phyloP scores from a whole-genome alignment of 2,329 filamentous ascomycete species.

The Pestalotiopsis sp. region DNA sequence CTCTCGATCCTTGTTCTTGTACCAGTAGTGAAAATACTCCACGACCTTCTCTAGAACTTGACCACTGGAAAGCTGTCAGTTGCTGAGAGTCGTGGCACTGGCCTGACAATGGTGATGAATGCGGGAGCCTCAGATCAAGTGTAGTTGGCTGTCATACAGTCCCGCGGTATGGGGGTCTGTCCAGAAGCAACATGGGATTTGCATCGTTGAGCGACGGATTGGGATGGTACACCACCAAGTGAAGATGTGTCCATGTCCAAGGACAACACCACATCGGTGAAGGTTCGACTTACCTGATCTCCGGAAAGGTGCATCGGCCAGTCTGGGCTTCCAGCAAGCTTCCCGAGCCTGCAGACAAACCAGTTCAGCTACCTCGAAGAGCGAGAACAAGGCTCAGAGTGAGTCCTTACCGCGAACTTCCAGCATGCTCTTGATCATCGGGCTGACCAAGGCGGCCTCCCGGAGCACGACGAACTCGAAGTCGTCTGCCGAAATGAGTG shows the following conservation, averaged over 20 bases:
- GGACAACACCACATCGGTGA: not conserved
- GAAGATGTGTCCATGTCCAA: not conserved
- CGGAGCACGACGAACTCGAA: constrained; percentile 77
- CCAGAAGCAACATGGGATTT: constrained; percentile 41
- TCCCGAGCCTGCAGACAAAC: constrained; percentile 6
- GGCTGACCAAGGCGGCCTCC: constrained; percentile 70
- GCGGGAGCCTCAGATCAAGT: constrained; percentile 63
- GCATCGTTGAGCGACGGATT: constrained; percentile 36
- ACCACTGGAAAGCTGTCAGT: constrained; percentile 50
- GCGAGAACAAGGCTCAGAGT: constrained; percentile 15
- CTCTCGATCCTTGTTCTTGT: constrained; percentile 69
- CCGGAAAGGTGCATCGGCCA: constrained; percentile 68
- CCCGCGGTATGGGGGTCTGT: constrained; percentile 46
- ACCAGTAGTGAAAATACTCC: constrained; percentile 84
- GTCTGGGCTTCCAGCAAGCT: constrained; percentile 55
- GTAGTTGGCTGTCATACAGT: constrained; percentile 58
- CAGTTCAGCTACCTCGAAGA: constrained; percentile 13
- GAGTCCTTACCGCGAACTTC: constrained; percentile 63
- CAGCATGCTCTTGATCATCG: constrained; percentile 75
- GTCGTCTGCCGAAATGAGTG: constrained; percentile 74
- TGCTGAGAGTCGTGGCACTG: constrained; percentile 5
- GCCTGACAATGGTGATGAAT: constrained; percentile 15
- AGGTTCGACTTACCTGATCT: constrained; percentile 66
- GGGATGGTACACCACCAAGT: not conserved
- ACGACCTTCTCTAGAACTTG: constrained; percentile 78